These are phyloP conservation scores for Peronosclerospora sorghi DNA, from an alignment of 352 stramenopile species.

Conservation along the genomic window DNA sequence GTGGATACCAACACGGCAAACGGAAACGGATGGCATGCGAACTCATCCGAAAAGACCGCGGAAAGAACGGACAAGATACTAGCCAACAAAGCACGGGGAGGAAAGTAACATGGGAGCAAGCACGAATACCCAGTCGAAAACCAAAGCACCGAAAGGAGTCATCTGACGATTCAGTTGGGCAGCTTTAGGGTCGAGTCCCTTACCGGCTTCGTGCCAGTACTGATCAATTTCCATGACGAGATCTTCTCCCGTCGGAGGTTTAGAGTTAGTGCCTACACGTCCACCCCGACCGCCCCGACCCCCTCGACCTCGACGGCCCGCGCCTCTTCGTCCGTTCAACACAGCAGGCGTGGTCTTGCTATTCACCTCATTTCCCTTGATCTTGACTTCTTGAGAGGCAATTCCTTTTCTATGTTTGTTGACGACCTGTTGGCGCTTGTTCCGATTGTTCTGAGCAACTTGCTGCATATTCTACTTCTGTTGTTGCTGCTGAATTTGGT, in stretches of 20 bases:
- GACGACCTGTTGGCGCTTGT: conserved; percentile 66
- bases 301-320: conserved; percentile 11
- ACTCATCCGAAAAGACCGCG: too few species aligned
- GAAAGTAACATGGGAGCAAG: too few species aligned
- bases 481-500: conserved; percentile 31
- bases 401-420: conserved; percentile 68
- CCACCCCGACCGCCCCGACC: conserved; percentile 23
- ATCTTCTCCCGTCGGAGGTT: conserved; percentile 53
- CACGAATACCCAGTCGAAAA: too few species aligned
- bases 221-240: conserved; percentile 82
- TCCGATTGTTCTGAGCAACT: conserved; percentile 48
- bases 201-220: conserved; percentile 84
- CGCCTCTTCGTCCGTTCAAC: conserved; percentile 19
- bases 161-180: conserved; percentile 75
- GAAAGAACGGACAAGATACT: too few species aligned
- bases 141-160: too few species aligned
- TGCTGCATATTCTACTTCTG: conserved; percentile 59
- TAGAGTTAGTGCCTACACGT: conserved; percentile 27
- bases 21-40: conserved; percentile 25
- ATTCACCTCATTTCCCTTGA: conserved; percentile 20
- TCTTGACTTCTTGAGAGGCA: conserved; percentile 15
- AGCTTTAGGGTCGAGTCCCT: conserved; percentile 79
- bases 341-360: conserved; percentile 19
- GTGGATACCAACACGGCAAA: conserved; percentile 13
- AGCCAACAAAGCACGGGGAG: too few species aligned